Evolutionary conservation across 1,284 basidiomycete genomes (phyloP).

Genomic region (Leccinum solheimii): DNA sequence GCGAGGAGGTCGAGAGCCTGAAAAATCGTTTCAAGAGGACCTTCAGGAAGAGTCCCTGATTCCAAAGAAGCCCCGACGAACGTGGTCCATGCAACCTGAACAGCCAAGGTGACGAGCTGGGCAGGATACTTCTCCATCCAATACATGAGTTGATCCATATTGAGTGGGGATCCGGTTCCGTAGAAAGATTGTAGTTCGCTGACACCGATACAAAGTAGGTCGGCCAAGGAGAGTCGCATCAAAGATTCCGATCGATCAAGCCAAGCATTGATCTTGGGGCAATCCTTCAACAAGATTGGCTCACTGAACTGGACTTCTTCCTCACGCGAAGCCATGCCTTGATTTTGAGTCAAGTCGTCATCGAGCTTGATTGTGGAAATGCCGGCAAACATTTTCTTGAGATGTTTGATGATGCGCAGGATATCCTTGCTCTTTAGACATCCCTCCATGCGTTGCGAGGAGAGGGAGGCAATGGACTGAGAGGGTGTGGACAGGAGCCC

Average conservation of each 20-base stretch:
- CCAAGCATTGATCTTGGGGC: slow-evolving; percentile 99
- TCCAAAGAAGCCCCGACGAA: slow-evolving; percentile 82
- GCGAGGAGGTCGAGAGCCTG: slow-evolving; percentile 92
- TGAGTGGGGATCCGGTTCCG: slow-evolving; percentile 55
- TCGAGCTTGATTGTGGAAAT: slow-evolving; percentile 90
- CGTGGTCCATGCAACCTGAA: slow-evolving; percentile 93
- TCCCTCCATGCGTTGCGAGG: too few species aligned
- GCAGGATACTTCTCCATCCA: slow-evolving; percentile 97
- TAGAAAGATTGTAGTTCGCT: slow-evolving; percentile 82
- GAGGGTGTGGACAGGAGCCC: too few species aligned
- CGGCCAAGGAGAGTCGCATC: slow-evolving; percentile 92
- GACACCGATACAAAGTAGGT: slow-evolving; percentile 79
- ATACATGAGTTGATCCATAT: slow-evolving; percentile 69
- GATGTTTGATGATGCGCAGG: slow-evolving; percentile 94
- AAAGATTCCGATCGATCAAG: slow-evolving; percentile 88
- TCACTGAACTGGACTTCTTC: slow-evolving; percentile 87
- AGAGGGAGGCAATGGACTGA: too few species aligned
- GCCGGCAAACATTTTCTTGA: slow-evolving; percentile 99
- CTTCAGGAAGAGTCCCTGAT: slow-evolving; percentile 56
- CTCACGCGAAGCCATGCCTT: slow-evolving; percentile 91
- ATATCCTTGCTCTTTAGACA: slow-evolving; percentile 99
- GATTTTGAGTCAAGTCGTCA: slow-evolving; percentile 84
- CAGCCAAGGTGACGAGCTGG: slow-evolving; percentile 91
- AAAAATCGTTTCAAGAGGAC: slow-evolving; percentile 73
- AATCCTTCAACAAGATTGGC: slow-evolving; percentile 88